Evolutionary conservation across 805 yeast genomes (phyloP).

Genomic region (Zygoascus ofunaensis): DNA sequence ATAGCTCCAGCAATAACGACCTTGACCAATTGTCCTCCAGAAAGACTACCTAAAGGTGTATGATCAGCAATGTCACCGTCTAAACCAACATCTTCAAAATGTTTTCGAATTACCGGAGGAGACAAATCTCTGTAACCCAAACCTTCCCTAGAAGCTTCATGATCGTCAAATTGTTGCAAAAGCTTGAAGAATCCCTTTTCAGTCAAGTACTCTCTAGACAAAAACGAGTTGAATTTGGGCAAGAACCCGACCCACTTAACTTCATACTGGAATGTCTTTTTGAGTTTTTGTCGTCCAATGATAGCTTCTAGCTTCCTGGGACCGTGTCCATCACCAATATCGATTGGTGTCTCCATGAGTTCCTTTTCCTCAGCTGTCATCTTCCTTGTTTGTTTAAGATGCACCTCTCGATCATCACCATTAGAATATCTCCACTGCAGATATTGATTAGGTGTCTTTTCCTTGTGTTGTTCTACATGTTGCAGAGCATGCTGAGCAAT

Average conservation of each 20-base stretch:
- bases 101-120: constrained; percentile 90
- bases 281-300: constrained; percentile 94
- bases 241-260: constrained; percentile 87
- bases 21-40: constrained; percentile 97
- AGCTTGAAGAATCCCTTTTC: constrained; percentile 83
- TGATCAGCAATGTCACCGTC: constrained; percentile 98
- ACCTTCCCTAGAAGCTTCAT: constrained; percentile 99
- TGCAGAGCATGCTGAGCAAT: constrained; percentile 98
- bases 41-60: constrained; percentile 90
- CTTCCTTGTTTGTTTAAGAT: constrained; percentile 86
- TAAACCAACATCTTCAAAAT: constrained; percentile 92
- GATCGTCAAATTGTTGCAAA: constrained; percentile 95
- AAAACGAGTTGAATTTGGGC: constrained; percentile 91
- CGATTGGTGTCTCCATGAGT: constrained; percentile 69
- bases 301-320: constrained; percentile 84
- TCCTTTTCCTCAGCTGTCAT: constrained; percentile 69
- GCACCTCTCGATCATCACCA: constrained; percentile 97
- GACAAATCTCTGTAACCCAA: constrained; percentile 90
- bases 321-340: constrained; percentile 78
- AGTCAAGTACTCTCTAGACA: constrained; percentile 69
- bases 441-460: constrained; percentile 95
- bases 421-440: constrained; percentile 97
- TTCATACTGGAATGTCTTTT: constrained; percentile 95
- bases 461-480: constrained; percentile 95
- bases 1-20: constrained; percentile 99